Evolutionary conservation across 768 basidiomycete genomes (phyloP), one percentile per base, ranked within the genome.

Genomic region (Fomitopsis serialis): DNA sequence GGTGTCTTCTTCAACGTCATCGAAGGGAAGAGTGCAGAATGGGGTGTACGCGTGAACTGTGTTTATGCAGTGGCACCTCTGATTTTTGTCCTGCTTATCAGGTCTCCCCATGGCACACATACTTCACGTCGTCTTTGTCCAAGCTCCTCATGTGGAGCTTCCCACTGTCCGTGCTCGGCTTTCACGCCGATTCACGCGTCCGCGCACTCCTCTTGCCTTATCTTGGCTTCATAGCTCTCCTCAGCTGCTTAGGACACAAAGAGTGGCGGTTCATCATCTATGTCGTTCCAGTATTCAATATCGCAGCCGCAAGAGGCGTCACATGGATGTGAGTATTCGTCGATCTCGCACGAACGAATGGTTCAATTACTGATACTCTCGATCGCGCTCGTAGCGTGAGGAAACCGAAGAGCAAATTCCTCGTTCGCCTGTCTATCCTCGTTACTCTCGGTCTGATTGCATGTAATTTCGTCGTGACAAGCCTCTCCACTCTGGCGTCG

Each of bases 191-290:
- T 58, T 58, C 57, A 9, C 75, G 79, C 9, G 70, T 82, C 42
- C 77, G 78, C 3, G 63, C 69, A 2, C 71, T 88, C 35, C 67
- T 85, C 3, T 46, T 76, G 10, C 79, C 85, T 0, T 73, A 80
- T 2, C 24, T 84, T 4, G 53, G 63, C 0, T 89, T 87, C 55
- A 63, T 92, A 8, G 67, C 63, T 2, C 59, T 85, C 2, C 80
- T 98, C 66, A 94, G 92, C 64, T 73, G 65, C 27, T 73, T 98
- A 1, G 85, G 81, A 0, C 97, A 99, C 70, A 99, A 99, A 66
- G 97, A 99, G 70, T 99, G 97, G 97, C 80, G 97, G 7, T 99
- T 99, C 69, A 74, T 98, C 53, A 78, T 92, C 8, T 98, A 98
- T 63, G 78, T 84, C 17, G 80, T 98, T 0, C 94, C 95, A 0